Base-by-base conservation (phyloP, 805 yeast species). In the Nakazawaea pomicola region DNA sequence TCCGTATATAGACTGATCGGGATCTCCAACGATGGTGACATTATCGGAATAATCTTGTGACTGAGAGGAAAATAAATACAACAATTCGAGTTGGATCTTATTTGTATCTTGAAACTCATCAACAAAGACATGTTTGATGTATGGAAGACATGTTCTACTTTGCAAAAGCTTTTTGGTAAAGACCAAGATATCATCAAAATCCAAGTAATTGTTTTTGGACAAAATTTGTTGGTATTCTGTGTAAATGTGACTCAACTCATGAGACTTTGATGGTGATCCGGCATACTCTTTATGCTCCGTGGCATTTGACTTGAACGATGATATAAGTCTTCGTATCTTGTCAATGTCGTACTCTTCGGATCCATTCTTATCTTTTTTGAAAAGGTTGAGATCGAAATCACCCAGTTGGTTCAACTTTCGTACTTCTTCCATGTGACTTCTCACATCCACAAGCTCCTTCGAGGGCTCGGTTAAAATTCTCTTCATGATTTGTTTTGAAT, bases 71-170 rank as follows among this genome's bases (percentile, higher is more conserved):
- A 83, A 60, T 4, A 65, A 62, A 46, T 71, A 72, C 67, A 87
- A 72, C 34, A 93, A 64, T 41, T 77, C 75, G 48, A 88, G 67
- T 56, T 91, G 98, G 14, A 88, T 68, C 27, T 67, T 67, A 51
- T 84, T 87, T 0, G 97, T 89, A 52, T 93, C 99, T 62, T 91
- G 98, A 53, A 89, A 91, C 60, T 91, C 99, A 61, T 91, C 99
- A 6, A 93, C 87, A 15, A 91, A 64, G 0, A 89, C 88, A 52
- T 88, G 93, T 47, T 76, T 65, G 3, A 83, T 60, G 37, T 65
- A 60, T 3, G 65, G 64, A 20, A 80, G 60, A 20, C 77, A 72
- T 0, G 73, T 63, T 25, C 72, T 70, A 29, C 54, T 52, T 23
- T 58, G 48, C 11, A 90, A 54, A 9, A 90, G 62, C 12, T 63